Evolutionary conservation across 495 filamentous ascomycete genomes (phyloP), one percentile per base, ranked within the genome.

Genomic region (Aspergillus indologenus): DNA sequence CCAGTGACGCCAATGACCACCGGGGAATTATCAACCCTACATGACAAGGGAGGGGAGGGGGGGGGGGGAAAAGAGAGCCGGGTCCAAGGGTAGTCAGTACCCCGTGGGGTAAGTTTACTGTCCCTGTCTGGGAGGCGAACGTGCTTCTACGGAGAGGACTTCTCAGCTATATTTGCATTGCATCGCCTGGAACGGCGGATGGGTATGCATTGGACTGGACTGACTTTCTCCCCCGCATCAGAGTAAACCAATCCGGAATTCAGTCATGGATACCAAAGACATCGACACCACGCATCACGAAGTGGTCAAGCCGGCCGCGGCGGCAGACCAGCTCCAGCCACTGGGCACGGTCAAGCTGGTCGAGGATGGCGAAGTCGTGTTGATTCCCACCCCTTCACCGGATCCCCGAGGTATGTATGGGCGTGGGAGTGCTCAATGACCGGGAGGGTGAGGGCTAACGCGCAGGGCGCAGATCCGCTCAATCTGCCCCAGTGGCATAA

Each of bases 311-410:
- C 47, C 22, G 6, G 24, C 15, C 2, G 22, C 21, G 5, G 22
- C 12, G 5, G 22, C 12, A 26, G 34, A 40, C 34, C 34, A 21
- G 21, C 12, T 17, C 1, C 14, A 50, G 6, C 47, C 47, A 11
- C 17, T 24, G 6, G 53, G 53, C 18, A 55, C 53, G 14, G 57
- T 67, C 12, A 54, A 63, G 26, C 61, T 70, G 15, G 49, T 67
- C 8, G 60, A 50, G 42, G 62, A 49, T 14, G 52, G 45, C 7
- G 56, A 65, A 40, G 55, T 64, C 1, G 57, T 70, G 19, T 40
- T 70, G 9, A 65, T 70, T 11, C 67, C 67, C 8, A 60, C 65
- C 1, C 67, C 67, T 7, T 67, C 67, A 20, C 26, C 58, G 5
- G 65, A 70, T 49, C 65, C 67, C 2, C 58, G 60, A 53, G 67